Evolutionary conservation across 2,329 filamentous ascomycete species (phyloP).

Genomic region (Cercospora beticola): DNA sequence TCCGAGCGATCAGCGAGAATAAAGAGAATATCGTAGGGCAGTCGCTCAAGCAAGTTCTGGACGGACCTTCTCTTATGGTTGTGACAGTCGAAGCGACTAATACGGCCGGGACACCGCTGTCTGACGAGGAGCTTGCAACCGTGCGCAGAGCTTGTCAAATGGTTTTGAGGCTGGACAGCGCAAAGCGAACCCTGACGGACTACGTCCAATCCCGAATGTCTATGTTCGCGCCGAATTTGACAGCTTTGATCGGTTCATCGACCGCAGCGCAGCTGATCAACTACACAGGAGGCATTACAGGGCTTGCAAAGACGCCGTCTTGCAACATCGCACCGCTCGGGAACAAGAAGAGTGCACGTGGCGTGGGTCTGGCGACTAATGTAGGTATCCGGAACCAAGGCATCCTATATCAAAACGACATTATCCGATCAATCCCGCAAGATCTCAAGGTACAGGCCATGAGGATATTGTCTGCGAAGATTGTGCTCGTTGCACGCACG

Average conservation of each 20-base stretch:
- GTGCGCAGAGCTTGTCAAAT: conserved; percentile 81
- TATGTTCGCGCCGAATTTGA: conserved; percentile 91
- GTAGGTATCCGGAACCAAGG: conserved; percentile 88
- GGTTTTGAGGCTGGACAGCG: conserved; percentile 80
- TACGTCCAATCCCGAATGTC: conserved; percentile 98
- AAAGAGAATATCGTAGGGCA: conserved; percentile 75
- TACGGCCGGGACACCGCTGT: conserved; percentile 76
- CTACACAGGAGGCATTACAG: conserved; percentile 82
- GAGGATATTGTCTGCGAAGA: conserved; percentile 89
- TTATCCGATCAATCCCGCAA: conserved; percentile 79
- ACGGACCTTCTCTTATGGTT: conserved; percentile 90
- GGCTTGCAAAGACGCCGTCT: conserved; percentile 85
- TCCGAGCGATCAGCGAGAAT: conserved; percentile 74
- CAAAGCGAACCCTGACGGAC: conserved; percentile 82
- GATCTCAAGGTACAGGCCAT: conserved; percentile 92
- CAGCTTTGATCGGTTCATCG: conserved; percentile 82
- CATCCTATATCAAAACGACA: conserved; percentile 86
- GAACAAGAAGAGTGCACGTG: conserved; percentile 77
- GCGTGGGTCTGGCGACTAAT: conserved; percentile 81
- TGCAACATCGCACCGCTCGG: conserved; percentile 91
- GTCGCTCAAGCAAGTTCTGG: conserved; percentile 75
- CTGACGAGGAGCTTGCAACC: conserved; percentile 68
- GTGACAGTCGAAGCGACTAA: conserved; percentile 93
- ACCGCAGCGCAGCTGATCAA: conserved; percentile 97
- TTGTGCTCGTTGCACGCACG: conserved; percentile 87